Conservation (phyloP, 768 basidiomycete genomes). For the Paxillus involutus region DNA sequence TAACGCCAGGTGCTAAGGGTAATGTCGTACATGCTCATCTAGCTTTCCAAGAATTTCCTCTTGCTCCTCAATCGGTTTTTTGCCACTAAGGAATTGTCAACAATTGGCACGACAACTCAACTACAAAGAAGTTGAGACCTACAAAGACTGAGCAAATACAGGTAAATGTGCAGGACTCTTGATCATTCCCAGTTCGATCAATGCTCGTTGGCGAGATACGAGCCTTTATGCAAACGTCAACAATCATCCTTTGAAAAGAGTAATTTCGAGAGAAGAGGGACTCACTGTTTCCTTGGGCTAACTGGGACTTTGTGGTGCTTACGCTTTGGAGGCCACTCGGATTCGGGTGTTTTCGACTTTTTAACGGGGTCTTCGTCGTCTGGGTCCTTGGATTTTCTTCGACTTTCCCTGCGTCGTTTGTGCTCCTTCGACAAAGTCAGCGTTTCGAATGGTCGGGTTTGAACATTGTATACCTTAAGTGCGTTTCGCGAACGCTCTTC, state of each 20-base stretch:
- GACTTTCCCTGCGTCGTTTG: slow-evolving; percentile 22
- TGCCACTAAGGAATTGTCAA: slow-evolving; percentile 31
- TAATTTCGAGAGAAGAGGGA: not conserved
- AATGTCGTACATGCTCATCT: slow-evolving; percentile 32
- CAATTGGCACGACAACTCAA: not conserved
- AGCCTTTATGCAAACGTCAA: slow-evolving; percentile 40
- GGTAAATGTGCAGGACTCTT: slow-evolving; percentile 49
- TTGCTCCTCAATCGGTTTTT: slow-evolving; percentile 42
- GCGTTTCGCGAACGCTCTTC: slow-evolving; percentile 58
- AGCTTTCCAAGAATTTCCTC: slow-evolving; percentile 41
- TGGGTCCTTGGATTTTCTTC: slow-evolving; percentile 20
- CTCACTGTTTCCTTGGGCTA: slow-evolving; percentile 53
- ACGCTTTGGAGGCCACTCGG: slow-evolving; percentile 66
- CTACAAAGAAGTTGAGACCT: slow-evolving; percentile 26
- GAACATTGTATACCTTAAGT: slow-evolving; percentile 40
- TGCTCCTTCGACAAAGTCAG: slow-evolving; percentile 23
- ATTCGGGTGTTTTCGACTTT: slow-evolving; percentile 33
- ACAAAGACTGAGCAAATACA: slow-evolving; percentile 67
- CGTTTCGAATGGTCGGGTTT: not conserved
- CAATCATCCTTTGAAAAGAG: not conserved
- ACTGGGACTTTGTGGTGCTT: slow-evolving; percentile 51
- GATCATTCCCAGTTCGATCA: slow-evolving; percentile 64
- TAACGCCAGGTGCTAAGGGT: not conserved
- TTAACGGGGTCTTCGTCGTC: slow-evolving; percentile 4
- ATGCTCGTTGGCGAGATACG: slow-evolving; percentile 52